These are phyloP conservation scores for Xylariaceae sp. DNA, from an alignment of 2,329 filamentous ascomycete genomes.

Conservation along the genomic window DNA sequence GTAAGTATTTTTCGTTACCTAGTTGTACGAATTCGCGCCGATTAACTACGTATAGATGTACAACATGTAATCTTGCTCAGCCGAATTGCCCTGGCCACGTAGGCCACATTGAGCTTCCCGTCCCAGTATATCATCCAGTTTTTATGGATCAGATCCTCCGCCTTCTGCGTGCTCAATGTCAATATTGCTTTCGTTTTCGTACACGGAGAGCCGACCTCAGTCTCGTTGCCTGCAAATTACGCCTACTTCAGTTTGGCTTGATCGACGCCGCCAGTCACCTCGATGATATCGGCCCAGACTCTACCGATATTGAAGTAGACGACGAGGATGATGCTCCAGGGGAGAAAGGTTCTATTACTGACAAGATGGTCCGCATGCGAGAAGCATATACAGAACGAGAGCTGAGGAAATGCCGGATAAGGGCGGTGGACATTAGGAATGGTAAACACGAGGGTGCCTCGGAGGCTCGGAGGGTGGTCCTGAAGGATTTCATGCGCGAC, in stretches of 20 bases:
- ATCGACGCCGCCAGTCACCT: constrained; percentile 59
- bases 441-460: constrained; percentile 84
- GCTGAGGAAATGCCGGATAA: constrained; percentile 65
- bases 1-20: constrained; percentile 62
- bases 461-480: constrained; percentile 74
- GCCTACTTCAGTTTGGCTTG: constrained; percentile 83
- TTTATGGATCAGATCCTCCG: constrained; percentile 93
- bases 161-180: constrained; percentile 84
- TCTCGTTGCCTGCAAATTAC: constrained; percentile 81
- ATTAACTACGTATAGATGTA: constrained; percentile 64
- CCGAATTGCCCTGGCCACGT: constrained; percentile 88
- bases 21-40: too few relatives aligned
- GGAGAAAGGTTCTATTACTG: constrained; percentile 61
- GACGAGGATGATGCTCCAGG: constrained; percentile 60
- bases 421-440: constrained; percentile 56
- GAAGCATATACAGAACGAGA: constrained; percentile 74
- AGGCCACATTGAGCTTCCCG: constrained; percentile 93
- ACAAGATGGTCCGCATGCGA: constrained; percentile 58
- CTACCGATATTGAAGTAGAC: constrained; percentile 47
- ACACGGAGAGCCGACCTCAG: constrained; percentile 79
- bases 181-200: constrained; percentile 88
- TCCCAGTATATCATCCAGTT: constrained; percentile 93
- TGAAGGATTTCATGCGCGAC: constrained; percentile 81
- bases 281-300: constrained; percentile 47
- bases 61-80: constrained; percentile 87